Base-by-base conservation (phyloP, 2,329 filamentous ascomycete genomes). In the Paecilomyces variotii region DNA sequence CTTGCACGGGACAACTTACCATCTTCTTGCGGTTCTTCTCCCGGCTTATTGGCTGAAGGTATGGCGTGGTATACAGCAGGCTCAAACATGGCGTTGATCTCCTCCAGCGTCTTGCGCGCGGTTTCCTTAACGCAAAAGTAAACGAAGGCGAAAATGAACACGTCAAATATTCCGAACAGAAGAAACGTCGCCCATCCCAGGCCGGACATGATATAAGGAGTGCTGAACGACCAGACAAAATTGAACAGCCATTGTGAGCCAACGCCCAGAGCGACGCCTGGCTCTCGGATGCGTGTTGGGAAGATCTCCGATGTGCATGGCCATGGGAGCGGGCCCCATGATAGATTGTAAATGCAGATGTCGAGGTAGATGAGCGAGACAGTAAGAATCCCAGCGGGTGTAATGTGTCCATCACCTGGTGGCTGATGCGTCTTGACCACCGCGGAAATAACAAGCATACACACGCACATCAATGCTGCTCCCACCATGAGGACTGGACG, bases 11-110 rank as follows among this genome's bases (percentile, higher is more conserved):
- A 14, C 4, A 7, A 2, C 32, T 50, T 27, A 45, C 45, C 32
- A 14, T 49, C 25, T 12, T 56, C 32, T 12, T 30, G 24, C 27
- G 24, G 24, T 14, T 53, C 51, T n/a, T 53, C 28, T 14, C 24
- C 28, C 3, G 51, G n/a, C 39, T 45, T n/a, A 14, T 24, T 45
- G 12, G 3, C 39, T 24, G 39, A 9, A 45, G 19, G 39, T 24
- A n/a, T 19, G 12, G n/a, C 19, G 39, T 45, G 39, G 39, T 45
- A 45, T 1, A 45, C n/a, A 45, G n/a, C 50, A 27, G 63, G 60
- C 62, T 82, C 78, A 63, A 85, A 85, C 60, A 86, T 68, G 10
- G 80, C 69, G 56, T 85, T 82, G 1, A 85, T 74, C 69, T 85
- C 83, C 39, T 78, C 80, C 56, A 81, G 80, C 0, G 80, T 82